phyloP scores from a whole-genome alignment of 495 filamentous ascomycete genomes.

The Jackrogersella minutella region DNA sequence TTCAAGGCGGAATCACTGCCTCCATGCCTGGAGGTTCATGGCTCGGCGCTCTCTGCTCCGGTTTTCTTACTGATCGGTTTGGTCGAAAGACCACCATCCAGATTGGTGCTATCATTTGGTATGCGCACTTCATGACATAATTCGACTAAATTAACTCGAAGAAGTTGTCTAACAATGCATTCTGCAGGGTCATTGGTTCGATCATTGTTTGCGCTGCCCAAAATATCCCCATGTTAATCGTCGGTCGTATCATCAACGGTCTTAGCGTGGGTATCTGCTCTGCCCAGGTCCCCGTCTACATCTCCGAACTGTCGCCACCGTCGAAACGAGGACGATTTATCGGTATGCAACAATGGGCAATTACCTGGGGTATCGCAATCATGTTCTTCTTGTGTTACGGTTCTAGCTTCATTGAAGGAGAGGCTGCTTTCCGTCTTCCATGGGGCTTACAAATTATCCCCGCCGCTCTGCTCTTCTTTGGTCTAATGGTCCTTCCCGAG shows the following conservation, averaged over 20 bases:
- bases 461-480: slow-evolving; percentile 67
- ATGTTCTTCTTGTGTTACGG: slow-evolving; percentile 86
- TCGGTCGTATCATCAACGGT: slow-evolving; percentile 80
- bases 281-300: slow-evolving; percentile 81
- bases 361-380: slow-evolving; percentile 83
- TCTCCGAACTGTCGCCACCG: slow-evolving; percentile 75
- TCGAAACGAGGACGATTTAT: slow-evolving; percentile 75
- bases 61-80: slow-evolving; percentile 69
- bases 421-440: slow-evolving; percentile 73
- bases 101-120: slow-evolving; percentile 70
- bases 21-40: slow-evolving; percentile 80
- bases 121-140: slow-evolving; percentile 35
- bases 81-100: slow-evolving; percentile 75
- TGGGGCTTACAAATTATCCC: slow-evolving; percentile 83
- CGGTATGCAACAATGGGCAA: slow-evolving; percentile 78
- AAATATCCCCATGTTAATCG: slow-evolving; percentile 76
- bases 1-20: slow-evolving; percentile 69
- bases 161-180: slow-evolving; percentile 19
- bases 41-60: slow-evolving; percentile 73
- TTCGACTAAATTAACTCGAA: neutral
- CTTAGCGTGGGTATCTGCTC: slow-evolving; percentile 79
- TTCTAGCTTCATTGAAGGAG: slow-evolving; percentile 67
- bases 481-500: slow-evolving; percentile 73
- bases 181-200: slow-evolving; percentile 62
- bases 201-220: slow-evolving; percentile 74